Percentiles rank a stretch among this genome's conserved stretches.
Evolutionary conservation across 176 grass and related monocot genomes (phyloP).

Genomic region (Triticum timopheevii): DNA sequence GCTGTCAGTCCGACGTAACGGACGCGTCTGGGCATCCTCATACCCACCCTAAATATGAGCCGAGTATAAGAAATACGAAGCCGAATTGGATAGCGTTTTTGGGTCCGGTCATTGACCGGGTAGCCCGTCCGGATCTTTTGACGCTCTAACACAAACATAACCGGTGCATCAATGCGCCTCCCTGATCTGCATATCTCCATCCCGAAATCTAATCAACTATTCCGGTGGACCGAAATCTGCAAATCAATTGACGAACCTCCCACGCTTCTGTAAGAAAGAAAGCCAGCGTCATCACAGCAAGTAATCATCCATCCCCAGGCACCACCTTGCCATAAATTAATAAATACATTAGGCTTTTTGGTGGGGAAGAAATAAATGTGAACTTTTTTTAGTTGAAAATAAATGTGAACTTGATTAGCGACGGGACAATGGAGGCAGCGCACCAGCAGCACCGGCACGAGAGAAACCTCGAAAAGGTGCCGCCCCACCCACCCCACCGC

Average conservation of each 20-base stretch:
- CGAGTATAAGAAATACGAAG: too few species aligned
- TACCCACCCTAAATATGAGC: too few species aligned
- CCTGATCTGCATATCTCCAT: not conserved
- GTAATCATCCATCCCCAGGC: not conserved
- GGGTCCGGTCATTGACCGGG: too few species aligned
- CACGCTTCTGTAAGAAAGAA: not conserved
- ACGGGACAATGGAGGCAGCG: not conserved
- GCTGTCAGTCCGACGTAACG: rapidly evolving
- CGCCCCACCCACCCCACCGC: constrained; percentile 6
- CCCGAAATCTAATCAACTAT: not conserved
- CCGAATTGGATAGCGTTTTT: too few species aligned
- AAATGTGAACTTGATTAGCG: not conserved
- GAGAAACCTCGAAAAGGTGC: not conserved
- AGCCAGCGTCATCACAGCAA: not conserved
- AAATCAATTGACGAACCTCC: not conserved
- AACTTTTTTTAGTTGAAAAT: not conserved
- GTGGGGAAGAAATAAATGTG: not conserved
- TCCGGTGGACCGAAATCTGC: not conserved
- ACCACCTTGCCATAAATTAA: not conserved
- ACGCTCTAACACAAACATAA: not conserved
- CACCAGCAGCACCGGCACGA: not conserved
- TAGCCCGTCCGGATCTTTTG: too few species aligned
- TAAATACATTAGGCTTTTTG: not conserved
- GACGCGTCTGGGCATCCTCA: too few species aligned
- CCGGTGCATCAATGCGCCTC: not conserved